These are phyloP conservation scores for Peniophora sp. DNA, from an alignment of 1,284 basidiomycete genomes.

Conservation along the genomic window DNA sequence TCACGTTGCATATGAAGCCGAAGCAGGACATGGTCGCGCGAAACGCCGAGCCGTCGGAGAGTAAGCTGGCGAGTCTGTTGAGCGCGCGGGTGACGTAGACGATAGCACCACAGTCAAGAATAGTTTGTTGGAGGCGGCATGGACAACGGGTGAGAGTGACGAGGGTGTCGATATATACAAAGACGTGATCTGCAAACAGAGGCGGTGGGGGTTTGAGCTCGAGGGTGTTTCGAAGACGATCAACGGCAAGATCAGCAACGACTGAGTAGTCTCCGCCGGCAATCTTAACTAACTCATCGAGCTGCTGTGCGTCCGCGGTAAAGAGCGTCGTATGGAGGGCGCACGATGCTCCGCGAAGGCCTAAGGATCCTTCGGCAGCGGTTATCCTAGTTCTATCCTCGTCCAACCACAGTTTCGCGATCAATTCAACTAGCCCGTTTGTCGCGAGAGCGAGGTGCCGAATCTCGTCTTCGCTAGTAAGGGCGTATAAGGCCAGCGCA, in stretches of 20 bases:
- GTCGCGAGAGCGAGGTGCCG: conserved; percentile 22
- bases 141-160: conserved; percentile 18
- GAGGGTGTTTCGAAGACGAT: conserved; percentile 14
- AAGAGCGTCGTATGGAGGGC: conserved; percentile 22
- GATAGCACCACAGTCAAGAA: conserved; percentile 24
- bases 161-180: conserved; percentile 24
- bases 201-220: conserved; percentile 8
- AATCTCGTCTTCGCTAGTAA: conserved; percentile 19
- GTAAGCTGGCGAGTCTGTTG: conserved; percentile 15
- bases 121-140: conserved; percentile 15
- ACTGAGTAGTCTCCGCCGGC: conserved; percentile 18
- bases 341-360: conserved; percentile 21
- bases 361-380: conserved; percentile 12
- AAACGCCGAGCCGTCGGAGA: conserved; percentile 14
- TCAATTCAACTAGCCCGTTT: conserved; percentile 24
- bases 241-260: conserved; percentile 22
- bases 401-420: conserved; percentile 25
- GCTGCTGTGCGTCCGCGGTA: conserved; percentile 11
- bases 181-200: conserved; percentile 5
- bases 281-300: conserved; percentile 22
- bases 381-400: conserved; percentile 16
- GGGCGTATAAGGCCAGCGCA: conserved; percentile 20
- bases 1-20: conserved; percentile 25
- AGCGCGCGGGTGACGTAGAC: conserved; percentile 22
- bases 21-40: conserved; percentile 24